These are phyloP conservation scores for Tetrahymena thermophila DNA, from an alignment of 73 alveolate genomes.

Conservation along the genomic window DNA sequence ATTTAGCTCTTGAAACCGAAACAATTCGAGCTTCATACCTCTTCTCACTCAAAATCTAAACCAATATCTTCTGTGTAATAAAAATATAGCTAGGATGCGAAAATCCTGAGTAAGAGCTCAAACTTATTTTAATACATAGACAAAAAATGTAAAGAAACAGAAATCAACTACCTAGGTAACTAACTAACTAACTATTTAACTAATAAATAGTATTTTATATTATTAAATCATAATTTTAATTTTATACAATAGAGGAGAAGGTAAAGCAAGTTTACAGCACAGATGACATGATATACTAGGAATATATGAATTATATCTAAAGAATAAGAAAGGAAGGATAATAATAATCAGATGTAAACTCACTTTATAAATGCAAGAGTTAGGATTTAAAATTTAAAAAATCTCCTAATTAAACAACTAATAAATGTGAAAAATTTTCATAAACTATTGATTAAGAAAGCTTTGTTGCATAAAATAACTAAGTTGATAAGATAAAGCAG, in stretches of 20 bases:
- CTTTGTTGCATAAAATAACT: too few relatives aligned
- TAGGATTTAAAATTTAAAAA: not conserved
- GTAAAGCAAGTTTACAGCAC: not conserved
- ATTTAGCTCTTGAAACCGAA: not conserved
- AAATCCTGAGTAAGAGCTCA: not conserved
- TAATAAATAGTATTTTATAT: too few relatives aligned
- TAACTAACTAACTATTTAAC: too few relatives aligned
- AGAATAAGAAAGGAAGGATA: not conserved
- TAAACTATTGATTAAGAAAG: not conserved
- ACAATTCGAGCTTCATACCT: not conserved
- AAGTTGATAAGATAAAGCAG: not conserved
- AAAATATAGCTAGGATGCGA: not conserved
- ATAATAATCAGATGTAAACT: not conserved
- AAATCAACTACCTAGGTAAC: not conserved
- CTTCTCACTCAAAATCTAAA: not conserved
- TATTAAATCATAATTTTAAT: too few relatives aligned
- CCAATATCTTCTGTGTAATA: not conserved
- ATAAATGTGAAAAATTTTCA: not conserved
- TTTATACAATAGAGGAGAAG: not conserved
- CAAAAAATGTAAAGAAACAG: not conserved
- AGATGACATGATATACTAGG: not conserved
- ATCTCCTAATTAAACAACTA: not conserved
- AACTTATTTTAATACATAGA: not conserved
- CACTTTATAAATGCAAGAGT: not conserved
- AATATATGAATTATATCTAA: not conserved